Percentiles rank a stretch among this genome's conserved stretches.
phyloP scores from a whole-genome alignment of 1,284 basidiomycete genomes.

The Papiliotrema flavescens region DNA sequence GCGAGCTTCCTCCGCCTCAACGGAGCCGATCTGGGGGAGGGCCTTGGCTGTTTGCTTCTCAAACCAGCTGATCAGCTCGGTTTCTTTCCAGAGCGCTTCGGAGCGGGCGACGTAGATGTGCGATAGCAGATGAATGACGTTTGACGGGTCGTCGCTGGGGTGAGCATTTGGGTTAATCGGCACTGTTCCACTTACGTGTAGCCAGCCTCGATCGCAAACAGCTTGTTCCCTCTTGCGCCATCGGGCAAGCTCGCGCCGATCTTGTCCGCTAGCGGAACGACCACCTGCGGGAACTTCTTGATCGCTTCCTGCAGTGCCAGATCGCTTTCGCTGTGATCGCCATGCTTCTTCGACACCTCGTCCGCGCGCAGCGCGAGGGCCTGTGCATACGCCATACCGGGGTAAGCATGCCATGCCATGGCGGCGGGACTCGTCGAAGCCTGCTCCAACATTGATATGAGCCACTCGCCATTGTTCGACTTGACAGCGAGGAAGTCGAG shows the following conservation, averaged over 20 bases:
- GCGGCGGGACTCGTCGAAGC: constrained; percentile 44
- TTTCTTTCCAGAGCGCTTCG: constrained; percentile 72
- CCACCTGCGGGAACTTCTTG: constrained; percentile 69
- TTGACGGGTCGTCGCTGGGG: constrained; percentile 49
- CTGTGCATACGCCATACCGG: constrained; percentile 74
- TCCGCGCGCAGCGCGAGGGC: constrained; percentile 65
- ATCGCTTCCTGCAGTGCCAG: constrained; percentile 68
- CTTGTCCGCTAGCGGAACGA: constrained; percentile 77
- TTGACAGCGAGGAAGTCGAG: constrained; percentile 80
- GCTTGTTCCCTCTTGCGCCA: constrained; percentile 58
- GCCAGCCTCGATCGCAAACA: constrained; percentile 68
- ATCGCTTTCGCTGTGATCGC: constrained; percentile 60
- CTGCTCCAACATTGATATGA: constrained; percentile 61
- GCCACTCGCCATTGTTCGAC: constrained; percentile 71
- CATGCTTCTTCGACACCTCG: constrained; percentile 57
- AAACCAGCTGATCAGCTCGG: constrained; percentile 66
- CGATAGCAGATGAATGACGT: constrained; percentile 60
- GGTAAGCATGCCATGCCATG: constrained; percentile 59
- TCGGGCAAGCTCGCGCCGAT: constrained; percentile 64
- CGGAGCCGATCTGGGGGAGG: constrained; percentile 23
- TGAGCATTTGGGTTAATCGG: constrained; percentile 26
- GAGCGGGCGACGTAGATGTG: constrained; percentile 81
- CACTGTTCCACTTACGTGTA: constrained; percentile 53
- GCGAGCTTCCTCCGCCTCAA: constrained; percentile 21
- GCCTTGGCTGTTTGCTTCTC: constrained; percentile 48